phyloP scores from a whole-genome alignment of 306 rosid species.

The Fagus sylvatica region DNA sequence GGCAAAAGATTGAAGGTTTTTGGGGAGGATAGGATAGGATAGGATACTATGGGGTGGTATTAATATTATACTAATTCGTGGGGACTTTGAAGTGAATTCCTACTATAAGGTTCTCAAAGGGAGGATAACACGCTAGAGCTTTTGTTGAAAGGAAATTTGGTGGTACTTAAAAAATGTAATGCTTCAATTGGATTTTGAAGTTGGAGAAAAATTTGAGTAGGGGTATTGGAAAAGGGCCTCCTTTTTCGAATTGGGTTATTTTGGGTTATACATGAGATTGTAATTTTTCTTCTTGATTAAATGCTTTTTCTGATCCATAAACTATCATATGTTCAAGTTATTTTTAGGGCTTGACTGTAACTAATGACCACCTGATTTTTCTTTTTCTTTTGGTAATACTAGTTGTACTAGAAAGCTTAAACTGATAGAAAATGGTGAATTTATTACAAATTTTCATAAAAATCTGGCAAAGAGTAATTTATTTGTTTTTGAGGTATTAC shows the following conservation, averaged over 20 bases:
- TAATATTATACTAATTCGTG: neutral
- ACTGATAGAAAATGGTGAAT: no score
- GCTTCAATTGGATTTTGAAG: neutral
- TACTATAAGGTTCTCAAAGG: no score
- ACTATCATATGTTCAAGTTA: neutral
- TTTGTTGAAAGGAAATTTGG: neutral
- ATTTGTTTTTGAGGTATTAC: neutral
- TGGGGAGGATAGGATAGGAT: neutral
- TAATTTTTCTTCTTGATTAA: no score
- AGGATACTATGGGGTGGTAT: neutral
- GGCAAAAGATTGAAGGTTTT: neutral
- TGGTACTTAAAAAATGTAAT: neutral
- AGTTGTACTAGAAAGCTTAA: no score
- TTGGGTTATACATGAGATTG: neutral
- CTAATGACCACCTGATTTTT: neutral
- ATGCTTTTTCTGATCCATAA: no score
- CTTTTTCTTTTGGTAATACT: neutral
- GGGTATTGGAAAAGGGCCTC: neutral
- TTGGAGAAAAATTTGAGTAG: neutral
- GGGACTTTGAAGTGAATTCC: neutral
- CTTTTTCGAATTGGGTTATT: neutral
- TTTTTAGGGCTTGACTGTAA: neutral
- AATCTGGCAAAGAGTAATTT: no score
- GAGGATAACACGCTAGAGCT: neutral
- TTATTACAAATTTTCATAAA: no score